Evolutionary conservation across 805 yeast genomes (phyloP), one percentile per base, ranked within the genome.

Genomic region (Pichia manshurica): DNA sequence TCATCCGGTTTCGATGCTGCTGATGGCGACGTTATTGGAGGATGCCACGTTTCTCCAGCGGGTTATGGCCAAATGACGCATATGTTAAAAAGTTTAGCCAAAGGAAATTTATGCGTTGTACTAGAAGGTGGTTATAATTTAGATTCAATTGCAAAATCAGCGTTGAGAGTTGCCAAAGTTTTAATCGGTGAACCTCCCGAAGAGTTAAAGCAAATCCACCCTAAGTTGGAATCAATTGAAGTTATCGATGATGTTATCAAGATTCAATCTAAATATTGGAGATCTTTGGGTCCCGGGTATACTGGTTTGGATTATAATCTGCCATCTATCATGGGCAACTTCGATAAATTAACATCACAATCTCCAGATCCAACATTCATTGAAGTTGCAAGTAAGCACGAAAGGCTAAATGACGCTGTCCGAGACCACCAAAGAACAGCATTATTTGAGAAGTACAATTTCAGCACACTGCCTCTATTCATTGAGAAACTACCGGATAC

Each of bases 1-100:
- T 87, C 96, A 17, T 82, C 98, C 0, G 99, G 99, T 0, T 93
- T 93, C 58, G 99, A 93, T 68, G 99, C 99, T 19, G 99, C 99
- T 1, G 96, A 87, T 59, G 98, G 98, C 50, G 99, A 93, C 66
- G 83, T 88, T 49, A 87, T 93, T 53, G 99, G 99, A 10, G 96
- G 91, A 41, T 93, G 97, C 64, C 95, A 87, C 63, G 95, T 93
- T 2, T 77, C 96, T 0, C 99, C 99, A 2, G 84, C 89, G 34
- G 96, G 96, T 13, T 93, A 93, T 63, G 97, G 96, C 8, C 90
- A 89, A 53, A 89, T 93, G 96, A 87, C 97, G 4, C 95, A 89
- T 61, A 75, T 82, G 81, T 71, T 93, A 54, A 90, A 90, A 66
- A 79, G 87, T 35, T 68, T 93, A 39, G 96, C 97, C 2, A 78